phyloP scores from a whole-genome alignment of 1,139 yeast genomes.

The Blastobotrys raffinosifermentans region DNA sequence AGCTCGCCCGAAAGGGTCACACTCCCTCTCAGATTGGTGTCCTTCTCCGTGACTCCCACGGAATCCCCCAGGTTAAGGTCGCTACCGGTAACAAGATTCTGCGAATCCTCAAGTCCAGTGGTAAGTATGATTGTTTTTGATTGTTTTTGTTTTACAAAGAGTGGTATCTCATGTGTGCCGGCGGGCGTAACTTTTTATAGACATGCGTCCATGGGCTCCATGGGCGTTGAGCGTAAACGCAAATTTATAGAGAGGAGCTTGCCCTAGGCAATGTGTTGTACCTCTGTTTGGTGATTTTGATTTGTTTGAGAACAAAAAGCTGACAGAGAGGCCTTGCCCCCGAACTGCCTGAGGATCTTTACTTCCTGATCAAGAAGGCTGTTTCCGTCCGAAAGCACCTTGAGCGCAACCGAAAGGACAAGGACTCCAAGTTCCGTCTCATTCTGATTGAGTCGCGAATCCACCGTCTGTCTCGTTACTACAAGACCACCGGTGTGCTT shows the following conservation, averaged over 20 bases:
- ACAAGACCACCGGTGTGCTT: slow-evolving; percentile 97
- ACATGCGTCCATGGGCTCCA: not conserved
- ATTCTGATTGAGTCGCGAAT: slow-evolving; percentile 99
- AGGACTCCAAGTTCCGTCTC: slow-evolving; percentile 99
- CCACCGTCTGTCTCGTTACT: slow-evolving; percentile 99
- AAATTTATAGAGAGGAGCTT: not conserved
- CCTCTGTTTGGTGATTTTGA: slow-evolving; percentile 35
- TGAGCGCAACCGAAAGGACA: slow-evolving; percentile 99
- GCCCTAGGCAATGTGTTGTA: too few relatives aligned
- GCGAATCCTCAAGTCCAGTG: slow-evolving; percentile 98
- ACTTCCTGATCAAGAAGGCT: slow-evolving; percentile 99
- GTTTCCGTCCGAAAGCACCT: slow-evolving; percentile 99
- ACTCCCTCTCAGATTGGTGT: slow-evolving; percentile 99
- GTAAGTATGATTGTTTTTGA: slow-evolving; percentile 38
- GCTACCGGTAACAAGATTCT: slow-evolving; percentile 99
- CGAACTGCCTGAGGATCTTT: slow-evolving; percentile 99
- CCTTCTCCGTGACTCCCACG: slow-evolving; percentile 99
- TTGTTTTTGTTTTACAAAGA: not conserved
- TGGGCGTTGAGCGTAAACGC: not conserved
- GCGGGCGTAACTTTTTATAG: too few relatives aligned
- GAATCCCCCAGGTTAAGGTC: slow-evolving; percentile 96
- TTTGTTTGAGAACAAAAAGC: slow-evolving; percentile 19
- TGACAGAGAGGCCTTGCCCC: slow-evolving; percentile 73
- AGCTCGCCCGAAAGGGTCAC: slow-evolving; percentile 99
- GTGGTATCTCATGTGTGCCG: too few relatives aligned